Conservation (phyloP, 306 rosid genomes). For the Amphicarpaea edgeworthii region DNA sequence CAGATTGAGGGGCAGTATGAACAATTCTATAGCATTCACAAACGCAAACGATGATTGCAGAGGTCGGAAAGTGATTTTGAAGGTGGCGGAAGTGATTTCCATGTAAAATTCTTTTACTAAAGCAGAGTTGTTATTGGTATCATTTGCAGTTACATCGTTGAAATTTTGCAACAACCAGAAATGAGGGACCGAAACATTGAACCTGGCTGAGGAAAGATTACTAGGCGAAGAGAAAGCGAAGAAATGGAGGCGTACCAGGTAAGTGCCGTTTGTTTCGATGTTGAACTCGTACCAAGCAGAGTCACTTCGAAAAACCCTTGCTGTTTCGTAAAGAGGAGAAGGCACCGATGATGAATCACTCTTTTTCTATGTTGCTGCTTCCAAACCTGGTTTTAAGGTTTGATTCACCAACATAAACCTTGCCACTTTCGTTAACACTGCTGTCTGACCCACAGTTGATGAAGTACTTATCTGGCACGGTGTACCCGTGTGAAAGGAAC, state of each 20-base stretch:
- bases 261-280: not conserved
- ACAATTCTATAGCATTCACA: conserved; percentile 63
- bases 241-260: conserved; percentile 64
- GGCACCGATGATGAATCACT: not conserved
- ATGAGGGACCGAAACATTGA: conserved; percentile 48
- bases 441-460: conserved; percentile 55
- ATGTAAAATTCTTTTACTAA: conserved; percentile 45
- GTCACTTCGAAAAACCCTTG: conserved; percentile 7
- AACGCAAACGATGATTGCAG: conserved; percentile 44
- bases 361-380: not conserved
- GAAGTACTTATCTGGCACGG: conserved; percentile 32
- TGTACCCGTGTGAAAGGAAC: conserved; percentile 17
- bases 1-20: conserved; percentile 39
- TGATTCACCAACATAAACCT: conserved; percentile 29
- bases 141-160: not conserved
- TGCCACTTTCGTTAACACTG: not conserved
- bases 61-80: conserved; percentile 46
- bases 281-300: conserved; percentile 26
- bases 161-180: conserved; percentile 44
- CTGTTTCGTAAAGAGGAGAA: conserved; percentile 44
- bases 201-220: conserved; percentile 46
- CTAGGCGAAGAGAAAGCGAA: conserved; percentile 43
- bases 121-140: not conserved
- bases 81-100: not conserved
- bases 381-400: not conserved